A percentile compares a stretch with the other conserved stretches of the same genome.
Evolutionary conservation across 2,329 filamentous ascomycete species (phyloP).

Genomic region (Blastomyces percursus): DNA sequence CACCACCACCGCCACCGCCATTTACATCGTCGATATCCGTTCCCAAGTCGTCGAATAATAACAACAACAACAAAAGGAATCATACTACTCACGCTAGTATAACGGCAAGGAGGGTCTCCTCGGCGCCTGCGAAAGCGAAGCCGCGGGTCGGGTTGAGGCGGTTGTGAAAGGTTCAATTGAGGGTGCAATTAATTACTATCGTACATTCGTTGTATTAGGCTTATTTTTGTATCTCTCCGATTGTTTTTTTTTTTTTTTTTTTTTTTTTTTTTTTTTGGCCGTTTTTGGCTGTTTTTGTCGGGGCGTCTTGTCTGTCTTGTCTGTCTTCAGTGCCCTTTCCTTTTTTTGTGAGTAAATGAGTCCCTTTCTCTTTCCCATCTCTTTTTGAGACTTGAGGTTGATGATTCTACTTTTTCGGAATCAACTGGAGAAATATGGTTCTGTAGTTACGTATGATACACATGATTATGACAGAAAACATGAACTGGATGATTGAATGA

Average conservation of each 20-base stretch:
- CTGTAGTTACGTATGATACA: not conserved
- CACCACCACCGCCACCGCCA: not conserved
- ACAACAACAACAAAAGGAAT: not conserved
- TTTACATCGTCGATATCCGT: not conserved
- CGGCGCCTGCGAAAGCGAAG: slow-evolving; percentile 21
- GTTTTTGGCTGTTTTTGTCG: too few relatives aligned
- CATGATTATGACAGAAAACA: not conserved
- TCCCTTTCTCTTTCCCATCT: not conserved
- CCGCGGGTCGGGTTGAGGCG: slow-evolving; percentile 28
- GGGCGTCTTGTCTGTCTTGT: too few relatives aligned
- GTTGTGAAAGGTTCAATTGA: slow-evolving; percentile 14
- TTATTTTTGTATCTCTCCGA: too few relatives aligned
- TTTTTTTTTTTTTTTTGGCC: too few relatives aligned
- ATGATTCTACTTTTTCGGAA: too few relatives aligned
- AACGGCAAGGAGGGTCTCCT: slow-evolving; percentile 18
- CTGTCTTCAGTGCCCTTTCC: not conserved
- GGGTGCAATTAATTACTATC: too few relatives aligned
- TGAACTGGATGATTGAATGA: not conserved
- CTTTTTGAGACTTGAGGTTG: not conserved
- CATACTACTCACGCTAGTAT: not conserved
- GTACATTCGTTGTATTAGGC: too few relatives aligned
- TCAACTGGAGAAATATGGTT: too few relatives aligned
- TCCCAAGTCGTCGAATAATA: not conserved
- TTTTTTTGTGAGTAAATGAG: not conserved
- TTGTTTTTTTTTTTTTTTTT: too few relatives aligned